phyloP scores from a whole-genome alignment of 176 grass and related monocot genomes.

The Ananas comosus region DNA sequence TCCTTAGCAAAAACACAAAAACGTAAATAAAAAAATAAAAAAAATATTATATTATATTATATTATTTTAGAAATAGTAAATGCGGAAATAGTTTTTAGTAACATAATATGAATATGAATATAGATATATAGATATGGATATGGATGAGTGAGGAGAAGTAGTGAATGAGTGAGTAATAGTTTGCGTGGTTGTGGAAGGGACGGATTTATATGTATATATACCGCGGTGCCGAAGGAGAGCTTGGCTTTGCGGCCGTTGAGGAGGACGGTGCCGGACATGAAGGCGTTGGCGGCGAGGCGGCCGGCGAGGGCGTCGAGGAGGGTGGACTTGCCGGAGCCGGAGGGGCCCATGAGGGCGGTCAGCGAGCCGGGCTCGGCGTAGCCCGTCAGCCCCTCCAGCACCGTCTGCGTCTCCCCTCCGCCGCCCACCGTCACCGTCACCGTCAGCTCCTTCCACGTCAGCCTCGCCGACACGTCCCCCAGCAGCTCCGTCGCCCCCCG shows the following conservation, averaged over 20 bases:
- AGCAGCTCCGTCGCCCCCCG: slow-evolving; percentile 38
- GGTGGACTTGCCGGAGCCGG: slow-evolving; percentile 95
- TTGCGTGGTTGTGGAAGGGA: not conserved
- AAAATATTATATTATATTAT: too few species aligned
- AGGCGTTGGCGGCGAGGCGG: slow-evolving; percentile 81
- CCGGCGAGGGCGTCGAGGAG: slow-evolving; percentile 75
- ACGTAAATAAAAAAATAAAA: too few species aligned
- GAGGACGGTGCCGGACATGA: slow-evolving; percentile 62
- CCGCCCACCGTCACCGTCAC: slow-evolving; percentile 57
- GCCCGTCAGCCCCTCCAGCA: slow-evolving; percentile 70
- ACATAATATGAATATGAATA: too few species aligned
- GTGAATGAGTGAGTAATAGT: not conserved
- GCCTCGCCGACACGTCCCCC: slow-evolving; percentile 77
- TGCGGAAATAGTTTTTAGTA: too few species aligned
- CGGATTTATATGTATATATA: slow-evolving; percentile 6
- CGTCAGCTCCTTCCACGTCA: slow-evolving; percentile 86
- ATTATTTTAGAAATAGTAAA: too few species aligned
- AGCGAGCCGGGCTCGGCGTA: slow-evolving; percentile 81
- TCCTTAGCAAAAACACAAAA: too few species aligned
- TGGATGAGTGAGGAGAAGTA: too few species aligned
- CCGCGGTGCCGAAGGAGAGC: slow-evolving; percentile 88
- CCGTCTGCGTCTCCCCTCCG: slow-evolving; percentile 52
- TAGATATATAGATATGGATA: too few species aligned
- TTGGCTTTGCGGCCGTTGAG: slow-evolving; percentile 91
- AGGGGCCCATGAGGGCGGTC: slow-evolving; percentile 91